Base-by-base conservation (phyloP, 768 basidiomycete genomes). In the Suillus occidentalis region DNA sequence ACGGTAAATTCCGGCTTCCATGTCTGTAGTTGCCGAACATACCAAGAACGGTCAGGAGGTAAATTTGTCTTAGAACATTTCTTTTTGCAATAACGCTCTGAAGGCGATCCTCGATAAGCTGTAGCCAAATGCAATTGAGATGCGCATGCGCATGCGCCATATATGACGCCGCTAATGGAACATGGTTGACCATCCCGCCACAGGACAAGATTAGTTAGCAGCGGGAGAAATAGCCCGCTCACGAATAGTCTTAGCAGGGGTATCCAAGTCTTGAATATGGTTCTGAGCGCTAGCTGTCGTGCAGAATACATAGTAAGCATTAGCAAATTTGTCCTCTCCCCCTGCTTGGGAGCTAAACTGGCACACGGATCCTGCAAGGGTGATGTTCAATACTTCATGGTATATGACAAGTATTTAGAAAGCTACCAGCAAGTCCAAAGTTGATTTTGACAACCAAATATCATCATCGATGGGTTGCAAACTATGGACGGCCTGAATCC, bases 401-500 rank as follows among this genome's bases (percentile, higher is more conserved):
- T 65, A 34, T 59, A 12, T 37, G n/a, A n/a, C 14, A 36, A 7
- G 9, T 52, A 34, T 40, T 56, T n/a, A 31, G 36, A 60, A 9
- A 62, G 20, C 4, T 68, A 81, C 87, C 88, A 7, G 91, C 88
- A 43, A 89, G 78, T 10, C 91, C 91, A 94, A 79, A 4, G 91
- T 92, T 58, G 84, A 84, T 63, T 84, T 85, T 49, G 85, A 86
- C 3, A 93, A 77, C 85, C 87, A 91, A 4, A 80, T 77, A 43
- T 89, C 77, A 2, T 87, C 84, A 43, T 95, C 88, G 39, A 92
- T 78, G 8, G 75, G 22, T 22, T 13, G 20, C 40, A 31, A 10
- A 40, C 20, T 50, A 52, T 52, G 63, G 61, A 72, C 70, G 63
- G 72, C 72, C 62, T 66, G 68, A 8, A 70, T 67, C 78, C 76